Percentiles rank a stretch among this genome's conserved stretches.
Conservation (phyloP, 2,329 filamentous ascomycete species). For the Fusarium drepaniforme region DNA sequence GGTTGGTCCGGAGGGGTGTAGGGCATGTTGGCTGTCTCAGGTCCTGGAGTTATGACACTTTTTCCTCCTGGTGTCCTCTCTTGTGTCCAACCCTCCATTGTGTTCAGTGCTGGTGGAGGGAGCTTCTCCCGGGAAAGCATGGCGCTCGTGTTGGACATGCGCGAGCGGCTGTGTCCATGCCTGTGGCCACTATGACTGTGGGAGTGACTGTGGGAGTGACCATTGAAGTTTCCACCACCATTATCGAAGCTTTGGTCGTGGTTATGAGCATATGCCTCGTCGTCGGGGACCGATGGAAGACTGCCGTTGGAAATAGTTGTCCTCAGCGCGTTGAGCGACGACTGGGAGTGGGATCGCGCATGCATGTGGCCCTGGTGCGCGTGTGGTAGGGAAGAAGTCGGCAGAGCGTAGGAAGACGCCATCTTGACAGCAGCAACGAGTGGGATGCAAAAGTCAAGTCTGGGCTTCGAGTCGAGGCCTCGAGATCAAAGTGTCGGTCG, state of each 20-base stretch:
- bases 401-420: constrained; percentile 66
- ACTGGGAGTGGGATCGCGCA: constrained; percentile 53
- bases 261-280: constrained; percentile 48
- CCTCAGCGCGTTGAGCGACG: constrained; percentile 55
- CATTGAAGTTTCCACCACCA: constrained; percentile 34
- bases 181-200: constrained; percentile 42
- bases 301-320: constrained; percentile 51
- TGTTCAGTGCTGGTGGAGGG: constrained; percentile 49
- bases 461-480: background rate
- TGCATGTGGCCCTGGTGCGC: constrained; percentile 59
- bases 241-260: constrained; percentile 43
- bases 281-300: constrained; percentile 48
- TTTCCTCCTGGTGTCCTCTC: constrained; percentile 56
- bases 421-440: constrained; percentile 47
- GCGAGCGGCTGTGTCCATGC: constrained; percentile 47
- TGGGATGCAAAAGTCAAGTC: constrained; percentile 15
- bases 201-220: constrained; percentile 42
- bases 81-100: constrained; percentile 55
- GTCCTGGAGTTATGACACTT: constrained; percentile 52
- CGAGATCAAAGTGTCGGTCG: constrained; percentile 8
- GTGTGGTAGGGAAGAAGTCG: constrained; percentile 63
- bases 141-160: constrained; percentile 46
- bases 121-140: constrained; percentile 47
- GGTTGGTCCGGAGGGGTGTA: constrained; percentile 48
- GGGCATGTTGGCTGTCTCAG: constrained; percentile 43